Evolutionary conservation across 257 asterid species (phyloP).

Genomic region (Solanum neorickii): DNA sequence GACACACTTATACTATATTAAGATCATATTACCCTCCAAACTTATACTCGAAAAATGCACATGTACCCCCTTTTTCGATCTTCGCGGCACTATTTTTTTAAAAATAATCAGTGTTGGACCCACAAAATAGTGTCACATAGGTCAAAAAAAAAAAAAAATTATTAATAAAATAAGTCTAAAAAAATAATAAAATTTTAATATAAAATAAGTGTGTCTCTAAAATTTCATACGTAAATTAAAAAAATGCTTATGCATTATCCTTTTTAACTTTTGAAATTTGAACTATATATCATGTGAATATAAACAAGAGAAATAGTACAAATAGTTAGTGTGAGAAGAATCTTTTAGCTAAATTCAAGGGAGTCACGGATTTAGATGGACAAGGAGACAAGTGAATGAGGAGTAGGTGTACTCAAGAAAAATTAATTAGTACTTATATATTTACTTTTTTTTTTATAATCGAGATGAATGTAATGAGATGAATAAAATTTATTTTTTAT

Average conservation of each 20-base stretch:
- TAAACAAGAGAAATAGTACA: not conserved
- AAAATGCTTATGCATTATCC: too few relatives aligned
- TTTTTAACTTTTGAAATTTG: not conserved
- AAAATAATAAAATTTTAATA: too few relatives aligned
- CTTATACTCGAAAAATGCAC: too few relatives aligned
- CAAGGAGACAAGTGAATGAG: constrained; percentile 8
- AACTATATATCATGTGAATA: not conserved
- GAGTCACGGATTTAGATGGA: constrained; percentile 14
- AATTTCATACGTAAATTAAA: too few relatives aligned
- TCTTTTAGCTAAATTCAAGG: not conserved
- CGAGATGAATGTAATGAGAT: not conserved
- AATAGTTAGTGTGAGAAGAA: not conserved
- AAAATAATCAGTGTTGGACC: too few relatives aligned
- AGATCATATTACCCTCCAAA: too few relatives aligned
- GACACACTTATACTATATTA: too few relatives aligned
- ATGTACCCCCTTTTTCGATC: too few relatives aligned
- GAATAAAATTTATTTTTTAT: not conserved
- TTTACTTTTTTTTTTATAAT: too few relatives aligned
- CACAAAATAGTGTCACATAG: too few relatives aligned
- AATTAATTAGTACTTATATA: not conserved
- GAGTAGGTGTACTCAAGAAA: not conserved
- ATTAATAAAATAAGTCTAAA: too few relatives aligned
- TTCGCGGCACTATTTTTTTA: accelerated
- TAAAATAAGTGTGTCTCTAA: too few relatives aligned
- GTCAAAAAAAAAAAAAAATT: accelerated